Conservation (phyloP, 805 yeast genomes). For the Saccharomycopsis oosterbeekiorum region DNA sequence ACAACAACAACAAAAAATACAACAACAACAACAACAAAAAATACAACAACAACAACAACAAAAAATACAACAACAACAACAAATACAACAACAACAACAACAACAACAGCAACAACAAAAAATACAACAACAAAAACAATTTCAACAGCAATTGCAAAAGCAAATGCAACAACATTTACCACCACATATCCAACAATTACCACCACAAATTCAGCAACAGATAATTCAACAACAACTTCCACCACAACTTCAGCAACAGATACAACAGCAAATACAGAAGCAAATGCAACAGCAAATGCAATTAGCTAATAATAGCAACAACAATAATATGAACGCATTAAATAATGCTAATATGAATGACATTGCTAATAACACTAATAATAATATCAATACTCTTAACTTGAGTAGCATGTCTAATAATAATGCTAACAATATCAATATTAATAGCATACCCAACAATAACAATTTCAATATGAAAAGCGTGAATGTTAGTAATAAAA, state of each 20-base stretch:
- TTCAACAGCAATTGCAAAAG: slow-evolving; percentile 4
- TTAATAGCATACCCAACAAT: slow-evolving; percentile 14
- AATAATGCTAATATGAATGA: slow-evolving; percentile 3
- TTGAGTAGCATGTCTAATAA: slow-evolving; percentile 1
- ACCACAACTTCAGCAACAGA: slow-evolving; percentile 16
- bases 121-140: neutral
- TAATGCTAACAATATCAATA: slow-evolving; percentile 6
- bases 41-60: slow-evolving; percentile 6
- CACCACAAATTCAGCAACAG: slow-evolving; percentile 12
- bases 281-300: slow-evolving; percentile 1
- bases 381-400: neutral
- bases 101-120: neutral
- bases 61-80: slow-evolving; percentile 6
- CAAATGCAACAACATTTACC: slow-evolving; percentile 11
- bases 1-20: slow-evolving; percentile 8
- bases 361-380: slow-evolving; percentile 1
- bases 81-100: slow-evolving; percentile 4
- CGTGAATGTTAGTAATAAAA: neutral
- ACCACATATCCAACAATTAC: slow-evolving; percentile 4
- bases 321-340: slow-evolving; percentile 2
- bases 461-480: slow-evolving; percentile 7
- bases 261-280: slow-evolving; percentile 11
- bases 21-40: neutral
- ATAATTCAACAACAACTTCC: slow-evolving; percentile 3
- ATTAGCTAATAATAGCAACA: slow-evolving; percentile 4